These are phyloP conservation scores for Aspergillus kassunensis DNA, from an alignment of 495 filamentous ascomycete species.

Conservation along the genomic window DNA sequence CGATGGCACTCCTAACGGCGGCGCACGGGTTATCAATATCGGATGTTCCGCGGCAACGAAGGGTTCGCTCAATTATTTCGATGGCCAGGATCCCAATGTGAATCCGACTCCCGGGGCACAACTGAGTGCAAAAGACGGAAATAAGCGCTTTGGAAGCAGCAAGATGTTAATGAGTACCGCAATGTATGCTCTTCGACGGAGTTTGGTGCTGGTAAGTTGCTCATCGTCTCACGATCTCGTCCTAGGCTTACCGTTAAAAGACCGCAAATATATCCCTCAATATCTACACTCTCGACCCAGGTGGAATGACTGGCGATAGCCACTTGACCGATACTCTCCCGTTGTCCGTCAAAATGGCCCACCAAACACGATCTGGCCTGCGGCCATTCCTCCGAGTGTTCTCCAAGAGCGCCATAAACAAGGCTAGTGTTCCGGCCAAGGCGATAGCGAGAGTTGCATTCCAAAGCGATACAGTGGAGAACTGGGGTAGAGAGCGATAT, in stretches of 20 bases:
- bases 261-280: slow-evolving; percentile 36
- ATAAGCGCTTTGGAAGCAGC: slow-evolving; percentile 37
- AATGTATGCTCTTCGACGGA: slow-evolving; percentile 41
- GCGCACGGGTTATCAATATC: slow-evolving; percentile 38
- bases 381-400: slow-evolving; percentile 36
- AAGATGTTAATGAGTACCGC: slow-evolving; percentile 38
- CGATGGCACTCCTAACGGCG: slow-evolving; percentile 31
- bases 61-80: slow-evolving; percentile 37
- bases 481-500: slow-evolving; percentile 35
- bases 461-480: slow-evolving; percentile 31
- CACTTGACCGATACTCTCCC: slow-evolving; percentile 27
- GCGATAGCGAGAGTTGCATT: slow-evolving; percentile 40
- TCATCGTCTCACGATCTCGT: background rate
- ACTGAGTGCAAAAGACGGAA: slow-evolving; percentile 32
- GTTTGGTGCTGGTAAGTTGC: slow-evolving; percentile 34
- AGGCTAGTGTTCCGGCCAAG: slow-evolving; percentile 38
- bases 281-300: slow-evolving; percentile 41
- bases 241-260: slow-evolving; percentile 17
- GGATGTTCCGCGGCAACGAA: slow-evolving; percentile 35
- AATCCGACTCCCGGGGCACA: slow-evolving; percentile 21
- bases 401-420: slow-evolving; percentile 40
- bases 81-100: slow-evolving; percentile 17
- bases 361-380: slow-evolving; percentile 36
- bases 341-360: slow-evolving; percentile 31
- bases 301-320: slow-evolving; percentile 30